Evolutionary conservation across 148 eudicot genomes (phyloP).

Genomic region (Silene uniflora): DNA sequence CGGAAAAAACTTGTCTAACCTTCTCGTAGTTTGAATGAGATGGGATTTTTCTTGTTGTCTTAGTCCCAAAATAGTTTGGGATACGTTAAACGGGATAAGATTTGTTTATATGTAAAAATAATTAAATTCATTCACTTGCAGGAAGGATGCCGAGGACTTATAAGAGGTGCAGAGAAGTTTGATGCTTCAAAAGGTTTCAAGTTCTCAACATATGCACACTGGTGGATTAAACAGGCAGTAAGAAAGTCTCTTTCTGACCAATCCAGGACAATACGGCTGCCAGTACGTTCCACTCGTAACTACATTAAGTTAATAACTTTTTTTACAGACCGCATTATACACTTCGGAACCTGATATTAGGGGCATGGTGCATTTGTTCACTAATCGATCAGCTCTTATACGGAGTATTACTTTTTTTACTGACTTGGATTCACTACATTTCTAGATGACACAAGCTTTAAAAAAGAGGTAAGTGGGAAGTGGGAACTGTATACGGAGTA

Average conservation of each 20-base stretch:
- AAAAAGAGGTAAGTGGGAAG: too few species aligned
- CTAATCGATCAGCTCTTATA: too few species aligned
- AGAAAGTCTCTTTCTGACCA: conserved; percentile 81
- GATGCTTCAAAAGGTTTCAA: conserved; percentile 94
- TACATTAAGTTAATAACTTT: too few species aligned
- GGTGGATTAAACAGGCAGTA: conserved; percentile 99
- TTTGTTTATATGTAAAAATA: not conserved
- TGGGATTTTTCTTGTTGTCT: not conserved
- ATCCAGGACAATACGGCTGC: conserved; percentile 77
- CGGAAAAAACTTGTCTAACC: not conserved
- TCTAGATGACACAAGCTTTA: too few species aligned
- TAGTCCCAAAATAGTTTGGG: not conserved
- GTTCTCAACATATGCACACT: conserved; percentile 96
- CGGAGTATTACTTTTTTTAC: too few species aligned
- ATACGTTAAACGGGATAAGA: not conserved
- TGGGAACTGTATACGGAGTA: too few species aligned
- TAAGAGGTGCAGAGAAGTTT: conserved; percentile 87
- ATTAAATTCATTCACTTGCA: conserved; percentile 27
- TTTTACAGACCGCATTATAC: not conserved
- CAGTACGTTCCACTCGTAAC: conserved; percentile 44
- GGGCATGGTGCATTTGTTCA: too few species aligned
- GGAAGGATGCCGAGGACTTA: conserved; percentile 95
- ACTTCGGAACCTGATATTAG: too few species aligned
- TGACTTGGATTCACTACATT: too few species aligned
- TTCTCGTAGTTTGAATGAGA: not conserved